phyloP scores from a whole-genome alignment of 1,139 yeast species.

The Wickerhamiella pararugosa region DNA sequence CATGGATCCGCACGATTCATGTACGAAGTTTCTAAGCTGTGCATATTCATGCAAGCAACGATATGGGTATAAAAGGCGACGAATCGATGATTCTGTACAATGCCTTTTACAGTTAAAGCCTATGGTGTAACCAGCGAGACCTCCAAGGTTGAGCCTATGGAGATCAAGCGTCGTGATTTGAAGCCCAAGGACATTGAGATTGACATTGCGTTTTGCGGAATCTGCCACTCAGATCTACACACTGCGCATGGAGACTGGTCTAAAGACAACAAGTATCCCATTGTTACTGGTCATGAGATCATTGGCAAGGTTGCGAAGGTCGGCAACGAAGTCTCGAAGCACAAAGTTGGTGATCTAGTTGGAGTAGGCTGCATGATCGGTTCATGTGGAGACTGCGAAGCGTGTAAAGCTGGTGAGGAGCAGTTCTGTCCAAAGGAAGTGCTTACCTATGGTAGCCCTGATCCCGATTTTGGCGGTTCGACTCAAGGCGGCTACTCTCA shows the following conservation, averaged over 20 bases:
- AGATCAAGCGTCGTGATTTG: conserved; percentile 13
- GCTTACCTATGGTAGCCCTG: conserved; percentile 28
- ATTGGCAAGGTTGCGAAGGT: conserved; percentile 38
- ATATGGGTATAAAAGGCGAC: too few species aligned
- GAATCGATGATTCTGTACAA: background rate
- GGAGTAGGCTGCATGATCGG: conserved; percentile 45
- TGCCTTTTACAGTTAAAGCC: conserved; percentile 5
- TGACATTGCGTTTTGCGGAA: conserved; percentile 38
- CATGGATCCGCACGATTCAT: too few species aligned
- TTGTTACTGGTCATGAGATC: conserved; percentile 40
- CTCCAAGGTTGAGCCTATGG: background rate
- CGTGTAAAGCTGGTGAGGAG: conserved; percentile 35
- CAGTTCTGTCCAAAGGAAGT: conserved; percentile 34
- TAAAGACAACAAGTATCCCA: conserved; percentile 16
- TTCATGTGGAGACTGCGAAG: conserved; percentile 34
- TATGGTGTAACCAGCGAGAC: conserved; percentile 1
- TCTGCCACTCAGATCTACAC: conserved; percentile 48
- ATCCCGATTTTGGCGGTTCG: conserved; percentile 16
- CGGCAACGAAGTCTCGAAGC: conserved; percentile 32
- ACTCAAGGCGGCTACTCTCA: conserved; percentile 51
- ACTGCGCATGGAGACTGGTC: conserved; percentile 31
- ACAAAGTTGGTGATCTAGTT: conserved; percentile 39
- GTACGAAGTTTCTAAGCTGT: too few species aligned
- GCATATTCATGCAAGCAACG: too few species aligned
- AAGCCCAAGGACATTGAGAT: conserved; percentile 27